These are phyloP conservation scores for Zhuliangozyma parablackwelliae DNA, from an alignment of 1,139 yeast genomes.

Conservation along the genomic window DNA sequence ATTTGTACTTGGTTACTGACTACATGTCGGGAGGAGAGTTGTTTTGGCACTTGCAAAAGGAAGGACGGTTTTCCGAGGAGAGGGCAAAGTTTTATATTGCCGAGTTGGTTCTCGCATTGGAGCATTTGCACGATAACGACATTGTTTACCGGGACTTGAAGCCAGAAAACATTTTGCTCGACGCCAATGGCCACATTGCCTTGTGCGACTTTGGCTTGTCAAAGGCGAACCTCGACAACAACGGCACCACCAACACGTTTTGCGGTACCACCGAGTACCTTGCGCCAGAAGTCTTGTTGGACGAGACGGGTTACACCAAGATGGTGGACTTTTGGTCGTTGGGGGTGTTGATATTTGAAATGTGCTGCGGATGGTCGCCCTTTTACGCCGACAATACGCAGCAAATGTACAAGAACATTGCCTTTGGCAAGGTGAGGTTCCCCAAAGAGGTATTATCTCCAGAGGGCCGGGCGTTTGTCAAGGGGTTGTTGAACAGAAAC, in stretches of 20 bases:
- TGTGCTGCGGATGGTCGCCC: constrained; percentile 99
- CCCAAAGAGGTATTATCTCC: constrained; percentile 91
- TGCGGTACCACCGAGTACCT: constrained; percentile 95
- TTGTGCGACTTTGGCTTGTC: constrained; percentile 95
- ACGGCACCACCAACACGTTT: constrained; percentile 93
- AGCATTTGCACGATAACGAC: constrained; percentile 87
- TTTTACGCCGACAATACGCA: constrained; percentile 96
- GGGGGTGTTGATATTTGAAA: constrained; percentile 77
- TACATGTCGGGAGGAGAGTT: constrained; percentile 98
- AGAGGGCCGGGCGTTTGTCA: constrained; percentile 91
- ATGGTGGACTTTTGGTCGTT: constrained; percentile 88
- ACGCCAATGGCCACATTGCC: constrained; percentile 96
- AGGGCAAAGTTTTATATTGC: constrained; percentile 96
- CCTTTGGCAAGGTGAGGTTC: constrained; percentile 94
- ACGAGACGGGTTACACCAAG: constrained; percentile 80
- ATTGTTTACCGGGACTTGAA: constrained; percentile 92
- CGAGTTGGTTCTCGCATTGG: constrained; percentile 85
- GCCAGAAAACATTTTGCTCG: constrained; percentile 89
- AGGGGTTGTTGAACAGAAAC: constrained; percentile 88
- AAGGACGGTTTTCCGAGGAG: constrained; percentile 87
- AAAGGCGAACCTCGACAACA: constrained; percentile 80
- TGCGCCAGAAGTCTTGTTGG: constrained; percentile 76
- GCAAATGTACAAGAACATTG: constrained; percentile 97
- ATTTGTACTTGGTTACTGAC: constrained; percentile 88
- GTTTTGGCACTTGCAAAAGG: constrained; percentile 96